Conservation (phyloP, 371 early-diverging fungal genomes). For the Capillidium rhysosporum region DNA sequence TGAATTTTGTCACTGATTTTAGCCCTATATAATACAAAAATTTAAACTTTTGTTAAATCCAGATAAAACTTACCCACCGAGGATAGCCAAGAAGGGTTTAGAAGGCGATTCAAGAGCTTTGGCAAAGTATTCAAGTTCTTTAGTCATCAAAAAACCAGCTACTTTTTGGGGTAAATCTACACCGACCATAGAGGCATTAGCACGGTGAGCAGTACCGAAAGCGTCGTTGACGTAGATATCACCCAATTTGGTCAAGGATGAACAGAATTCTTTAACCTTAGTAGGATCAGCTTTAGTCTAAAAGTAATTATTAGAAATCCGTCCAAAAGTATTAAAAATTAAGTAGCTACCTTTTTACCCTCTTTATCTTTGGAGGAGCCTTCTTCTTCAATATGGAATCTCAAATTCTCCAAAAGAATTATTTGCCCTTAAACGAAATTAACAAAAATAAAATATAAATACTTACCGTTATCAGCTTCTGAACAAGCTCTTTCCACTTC, state of each 20-base stretch:
- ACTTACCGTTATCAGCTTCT: constrained; percentile 38
- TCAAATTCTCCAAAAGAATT: constrained; percentile 93
- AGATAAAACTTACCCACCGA: constrained; percentile 58
- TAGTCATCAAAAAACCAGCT: constrained; percentile 96
- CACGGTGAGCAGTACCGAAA: constrained; percentile 97
- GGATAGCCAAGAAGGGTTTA: constrained; percentile 90
- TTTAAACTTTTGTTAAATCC: constrained; percentile 1
- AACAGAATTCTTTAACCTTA: constrained; percentile 70
- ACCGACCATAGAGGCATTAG: constrained; percentile 92
- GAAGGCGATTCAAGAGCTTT: constrained; percentile 86
- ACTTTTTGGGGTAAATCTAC: constrained; percentile 77
- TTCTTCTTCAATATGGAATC: constrained; percentile 98
- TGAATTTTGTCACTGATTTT: constrained; percentile 98
- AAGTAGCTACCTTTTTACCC: constrained; percentile 44
- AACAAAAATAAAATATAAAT: neutral
- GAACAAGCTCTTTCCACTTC: constrained; percentile 70
- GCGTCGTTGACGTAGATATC: constrained; percentile 98
- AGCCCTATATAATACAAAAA: constrained; percentile 27
- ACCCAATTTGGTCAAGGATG: constrained; percentile 76
- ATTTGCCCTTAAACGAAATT: constrained; percentile 28
- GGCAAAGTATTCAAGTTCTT: constrained; percentile 96
- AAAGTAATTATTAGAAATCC: constrained; percentile 8
- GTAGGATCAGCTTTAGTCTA: constrained; percentile 63
- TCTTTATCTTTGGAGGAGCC: constrained; percentile 79
- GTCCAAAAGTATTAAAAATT: neutral